These are phyloP conservation scores for Phylloporus scabripes DNA, from an alignment of 768 basidiomycete species.

Conservation along the genomic window DNA sequence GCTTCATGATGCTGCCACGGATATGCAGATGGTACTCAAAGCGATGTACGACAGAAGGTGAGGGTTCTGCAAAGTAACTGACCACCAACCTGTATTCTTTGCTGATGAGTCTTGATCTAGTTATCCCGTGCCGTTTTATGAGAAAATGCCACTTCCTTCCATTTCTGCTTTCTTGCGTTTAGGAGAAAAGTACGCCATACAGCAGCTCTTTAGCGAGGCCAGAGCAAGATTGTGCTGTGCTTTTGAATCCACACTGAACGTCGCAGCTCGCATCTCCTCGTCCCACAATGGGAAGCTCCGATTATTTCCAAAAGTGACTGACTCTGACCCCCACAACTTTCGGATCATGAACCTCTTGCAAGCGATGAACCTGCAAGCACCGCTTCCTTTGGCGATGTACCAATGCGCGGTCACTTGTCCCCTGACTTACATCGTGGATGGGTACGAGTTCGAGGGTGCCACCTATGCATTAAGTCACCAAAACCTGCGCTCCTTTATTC, in stretches of 20 bases:
- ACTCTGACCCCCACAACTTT: slow-evolving; percentile 12
- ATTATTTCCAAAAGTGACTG: not conserved
- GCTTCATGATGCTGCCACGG: slow-evolving; percentile 11
- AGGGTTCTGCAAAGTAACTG: not conserved
- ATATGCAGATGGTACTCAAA: slow-evolving; percentile 15
- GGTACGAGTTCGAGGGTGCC: slow-evolving; percentile 1
- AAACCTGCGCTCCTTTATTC: slow-evolving; percentile 7
- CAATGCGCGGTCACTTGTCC: slow-evolving; percentile 1
- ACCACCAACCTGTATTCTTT: not conserved
- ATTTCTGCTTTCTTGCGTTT: slow-evolving; percentile 9
- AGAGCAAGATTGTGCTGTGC: not conserved
- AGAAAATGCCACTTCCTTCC: not conserved
- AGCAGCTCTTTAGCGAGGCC: slow-evolving; percentile 4
- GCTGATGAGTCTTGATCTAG: not conserved
- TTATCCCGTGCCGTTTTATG: not conserved
- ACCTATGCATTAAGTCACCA: not conserved
- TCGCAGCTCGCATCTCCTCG: not conserved
- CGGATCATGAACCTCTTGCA: slow-evolving; percentile 14
- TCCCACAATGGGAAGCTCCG: not conserved
- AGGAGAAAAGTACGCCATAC: slow-evolving; percentile 18
- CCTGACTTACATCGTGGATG: not conserved
- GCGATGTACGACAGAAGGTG: slow-evolving; percentile 16
- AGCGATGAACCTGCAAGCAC: not conserved
- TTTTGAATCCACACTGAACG: not conserved
- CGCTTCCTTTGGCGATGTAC: slow-evolving; percentile 9